Percentiles rank a stretch among this genome's conserved stretches.
These are phyloP conservation scores for Venustampulla echinocandica DNA, from an alignment of 495 filamentous ascomycete genomes.

Conservation along the genomic window DNA sequence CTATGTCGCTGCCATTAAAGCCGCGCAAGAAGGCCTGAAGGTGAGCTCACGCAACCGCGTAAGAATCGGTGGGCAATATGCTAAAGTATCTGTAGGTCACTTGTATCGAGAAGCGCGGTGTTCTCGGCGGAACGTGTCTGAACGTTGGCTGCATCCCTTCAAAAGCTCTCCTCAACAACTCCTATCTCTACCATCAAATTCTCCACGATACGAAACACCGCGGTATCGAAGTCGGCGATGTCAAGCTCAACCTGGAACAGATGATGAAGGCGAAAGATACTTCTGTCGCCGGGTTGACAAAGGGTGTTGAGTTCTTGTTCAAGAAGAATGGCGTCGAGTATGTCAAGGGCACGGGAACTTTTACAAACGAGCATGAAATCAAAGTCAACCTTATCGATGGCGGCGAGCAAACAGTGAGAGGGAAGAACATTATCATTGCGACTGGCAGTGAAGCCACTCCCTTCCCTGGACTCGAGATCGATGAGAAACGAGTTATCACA, in stretches of 20 bases:
- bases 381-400: slow-evolving; percentile 84
- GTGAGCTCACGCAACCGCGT: slow-evolving; percentile 32
- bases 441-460: slow-evolving; percentile 91
- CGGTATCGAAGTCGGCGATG: slow-evolving; percentile 92
- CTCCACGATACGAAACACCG: slow-evolving; percentile 95
- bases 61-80: not conserved
- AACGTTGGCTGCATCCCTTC: slow-evolving; percentile 99
- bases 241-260: slow-evolving; percentile 86
- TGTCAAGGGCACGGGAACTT: slow-evolving; percentile 81
- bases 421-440: slow-evolving; percentile 96
- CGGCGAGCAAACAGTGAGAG: slow-evolving; percentile 70
- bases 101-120: slow-evolving; percentile 97
- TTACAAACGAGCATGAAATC: slow-evolving; percentile 84
- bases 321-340: slow-evolving; percentile 99
- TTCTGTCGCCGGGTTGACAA: slow-evolving; percentile 82
- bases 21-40: slow-evolving; percentile 95
- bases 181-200: slow-evolving; percentile 95
- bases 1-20: slow-evolving; percentile 99
- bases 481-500: slow-evolving; percentile 94
- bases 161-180: slow-evolving; percentile 99
- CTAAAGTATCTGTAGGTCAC: slow-evolving; percentile 55
- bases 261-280: slow-evolving; percentile 98
- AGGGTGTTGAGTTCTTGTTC: slow-evolving; percentile 94
- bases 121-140: slow-evolving; percentile 91
- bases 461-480: slow-evolving; percentile 90